Conservation (phyloP, 1,139 yeast genomes). For the Diutina pseudorugosa region DNA sequence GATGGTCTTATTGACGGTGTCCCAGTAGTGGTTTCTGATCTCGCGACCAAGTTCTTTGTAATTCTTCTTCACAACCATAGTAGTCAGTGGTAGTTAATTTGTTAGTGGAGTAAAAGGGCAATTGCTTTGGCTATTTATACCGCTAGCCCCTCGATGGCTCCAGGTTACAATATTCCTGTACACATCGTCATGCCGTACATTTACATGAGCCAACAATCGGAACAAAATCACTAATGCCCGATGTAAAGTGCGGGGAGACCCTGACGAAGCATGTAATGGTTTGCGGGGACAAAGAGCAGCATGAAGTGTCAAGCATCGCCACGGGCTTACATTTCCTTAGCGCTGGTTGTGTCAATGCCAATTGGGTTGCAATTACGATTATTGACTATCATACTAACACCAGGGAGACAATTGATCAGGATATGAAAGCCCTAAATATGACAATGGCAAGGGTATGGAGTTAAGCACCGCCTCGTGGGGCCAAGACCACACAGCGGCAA, state of each 20-base stretch:
- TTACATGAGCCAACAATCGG: too few relatives aligned
- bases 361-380: neutral
- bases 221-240: neutral
- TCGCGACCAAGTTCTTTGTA: neutral
- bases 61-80: neutral
- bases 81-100: neutral
- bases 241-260: neutral
- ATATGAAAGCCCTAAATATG: too few relatives aligned
- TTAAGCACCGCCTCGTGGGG: too few relatives aligned
- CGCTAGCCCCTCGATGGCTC: too few relatives aligned
- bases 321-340: neutral
- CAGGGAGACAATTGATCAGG: too few relatives aligned
- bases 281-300: neutral
- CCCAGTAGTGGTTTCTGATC: conserved; percentile 1
- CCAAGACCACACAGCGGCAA: too few relatives aligned
- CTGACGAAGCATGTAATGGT: too few relatives aligned
- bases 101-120: neutral
- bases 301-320: neutral
- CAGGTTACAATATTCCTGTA: too few relatives aligned
- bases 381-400: too few relatives aligned
- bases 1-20: conserved; percentile 8
- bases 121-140: neutral
- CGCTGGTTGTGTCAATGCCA: neutral
- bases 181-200: too few relatives aligned
- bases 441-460: too few relatives aligned